Evolutionary conservation across 1,284 basidiomycete species (phyloP), one percentile per base, ranked within the genome.

Genomic region (Rhodotorula sp.): DNA sequence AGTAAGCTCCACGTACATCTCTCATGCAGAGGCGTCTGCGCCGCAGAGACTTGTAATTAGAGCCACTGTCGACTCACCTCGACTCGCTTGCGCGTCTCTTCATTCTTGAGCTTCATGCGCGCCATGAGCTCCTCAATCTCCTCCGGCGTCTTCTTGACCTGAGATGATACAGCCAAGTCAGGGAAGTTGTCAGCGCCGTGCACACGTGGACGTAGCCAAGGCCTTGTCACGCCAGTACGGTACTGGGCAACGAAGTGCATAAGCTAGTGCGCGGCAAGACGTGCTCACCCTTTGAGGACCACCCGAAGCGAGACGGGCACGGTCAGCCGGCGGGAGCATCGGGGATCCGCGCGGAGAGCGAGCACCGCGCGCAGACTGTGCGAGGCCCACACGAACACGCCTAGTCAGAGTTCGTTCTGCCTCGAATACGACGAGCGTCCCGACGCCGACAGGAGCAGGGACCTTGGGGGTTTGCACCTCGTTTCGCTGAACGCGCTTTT

Each of bases 71-170:
- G 37, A 42, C 37, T 42, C 22, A 69, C 73, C 22, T 37, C 57
- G 1, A 42, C 29, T 53, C 58, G 62, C 48, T 29, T 29, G 56
- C 60, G 48, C 17, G 58, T 53, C 26, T 68, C 64, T 15, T 69
- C 68, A 59, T 77, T 77, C 64, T 70, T 73, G 3, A 71, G 7
- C 18, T 62, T 57, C 76, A 77, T 77, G 18, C 42, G 45, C 3
- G 73, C 75, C 72, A 77, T 75, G 49, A 73, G 59, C 12, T 68
- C 71, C 18, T 77, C 76, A 33, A 76, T 33, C 42, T 76, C 71
- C 24, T 71, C 72, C 3, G 55, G 55, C 37, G 71, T 67, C 53
- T 71, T 68, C 64, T 73, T 74, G 30, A 66, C 72, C 71, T 75
- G 62, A 14, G 8, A 12, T 42, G 37, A 2, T 14, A 24, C 15